phyloP scores from a whole-genome alignment of 2,329 filamentous ascomycete genomes.

The Exutisphaerella laricina region DNA sequence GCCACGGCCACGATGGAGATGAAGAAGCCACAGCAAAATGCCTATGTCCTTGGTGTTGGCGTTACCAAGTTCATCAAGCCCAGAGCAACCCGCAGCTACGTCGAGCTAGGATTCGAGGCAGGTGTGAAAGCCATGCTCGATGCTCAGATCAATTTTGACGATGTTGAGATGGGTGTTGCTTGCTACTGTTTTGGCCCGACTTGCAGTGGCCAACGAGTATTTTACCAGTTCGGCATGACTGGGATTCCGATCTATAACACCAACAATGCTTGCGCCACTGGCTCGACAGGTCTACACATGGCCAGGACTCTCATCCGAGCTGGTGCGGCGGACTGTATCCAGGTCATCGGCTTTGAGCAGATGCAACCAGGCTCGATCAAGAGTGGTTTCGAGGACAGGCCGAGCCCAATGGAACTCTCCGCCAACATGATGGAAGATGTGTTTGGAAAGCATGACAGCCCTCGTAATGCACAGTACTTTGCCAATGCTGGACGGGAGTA shows the following conservation, averaged over 20 bases:
- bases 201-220: conserved; percentile 72
- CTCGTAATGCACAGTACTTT: conserved; percentile 64
- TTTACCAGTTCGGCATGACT: conserved; percentile 98
- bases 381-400: conserved; percentile 74
- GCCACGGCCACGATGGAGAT: conserved; percentile 18
- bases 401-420: conserved; percentile 69
- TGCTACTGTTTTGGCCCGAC: conserved; percentile 77
- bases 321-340: conserved; percentile 70
- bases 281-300: conserved; percentile 81
- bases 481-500: conserved; percentile 94
- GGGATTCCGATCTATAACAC: conserved; percentile 95
- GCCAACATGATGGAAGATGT: conserved; percentile 51
- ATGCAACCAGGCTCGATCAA: conserved; percentile 87
- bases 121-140: conserved; percentile 78
- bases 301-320: conserved; percentile 71
- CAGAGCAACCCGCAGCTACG: conserved; percentile 87
- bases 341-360: conserved; percentile 95
- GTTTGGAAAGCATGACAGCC: conserved; percentile 22
- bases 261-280: conserved; percentile 97
- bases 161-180: conserved; percentile 90
- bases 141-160: conserved; percentile 91
- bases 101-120: conserved; percentile 88
- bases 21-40: conserved; percentile 35
- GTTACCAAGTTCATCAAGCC: conserved; percentile 99
- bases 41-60: conserved; percentile 92